Base-by-base conservation (phyloP, 371 early-diverging fungal species). In the Mortierella sp. region DNA sequence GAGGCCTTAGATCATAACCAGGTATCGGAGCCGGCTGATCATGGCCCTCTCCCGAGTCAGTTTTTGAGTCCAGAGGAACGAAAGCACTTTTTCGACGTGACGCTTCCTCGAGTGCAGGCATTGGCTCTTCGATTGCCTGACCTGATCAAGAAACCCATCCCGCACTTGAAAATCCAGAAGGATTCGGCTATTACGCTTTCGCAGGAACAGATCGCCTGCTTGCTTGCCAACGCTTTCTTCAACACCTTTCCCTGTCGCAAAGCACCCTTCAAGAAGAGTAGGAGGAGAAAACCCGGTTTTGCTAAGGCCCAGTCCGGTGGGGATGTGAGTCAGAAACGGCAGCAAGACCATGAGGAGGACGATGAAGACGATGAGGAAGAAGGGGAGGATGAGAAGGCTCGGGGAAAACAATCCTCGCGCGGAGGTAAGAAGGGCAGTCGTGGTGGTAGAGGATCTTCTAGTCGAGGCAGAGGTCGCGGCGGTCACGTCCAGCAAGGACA, bases 221-320 rank as follows among this genome's bases (percentile, higher is more conserved):
- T 87, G 11, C 65, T 83, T 8, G 83, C 84, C 37, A 81, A 84
- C 55, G 84, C 84, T 15, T 85, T 87, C 71, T 83, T 85, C 51
- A 82, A 84, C 62, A 84, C 83, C 0, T 80, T 84, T 47, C 81
- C 83, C 4, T 64, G 78, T 15, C 79, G 81, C 14, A 50, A 62
- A 17, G 46, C 56, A 0, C 76, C 76, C 6, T 56, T 54, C 58
- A 68, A 64, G 26, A 42, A 60, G 7, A 52, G 67, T 23, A 57
- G 68, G 55, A 53, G 53, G 44, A 67, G 59, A 34, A 66, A 43
- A 39, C 42, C 59, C 0, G 42, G 19, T 1, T 46, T 32, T 14
- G 41, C 48, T 32, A 31, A 47, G 5, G 54, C 28, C 21, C 42
- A 37, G 51, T 63, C 59, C 8, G 53, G 50, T 23, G 37, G 32